These are phyloP conservation scores for Pinus albicaulis DNA, from an alignment of 75 land plant species.

Conservation along the genomic window DNA sequence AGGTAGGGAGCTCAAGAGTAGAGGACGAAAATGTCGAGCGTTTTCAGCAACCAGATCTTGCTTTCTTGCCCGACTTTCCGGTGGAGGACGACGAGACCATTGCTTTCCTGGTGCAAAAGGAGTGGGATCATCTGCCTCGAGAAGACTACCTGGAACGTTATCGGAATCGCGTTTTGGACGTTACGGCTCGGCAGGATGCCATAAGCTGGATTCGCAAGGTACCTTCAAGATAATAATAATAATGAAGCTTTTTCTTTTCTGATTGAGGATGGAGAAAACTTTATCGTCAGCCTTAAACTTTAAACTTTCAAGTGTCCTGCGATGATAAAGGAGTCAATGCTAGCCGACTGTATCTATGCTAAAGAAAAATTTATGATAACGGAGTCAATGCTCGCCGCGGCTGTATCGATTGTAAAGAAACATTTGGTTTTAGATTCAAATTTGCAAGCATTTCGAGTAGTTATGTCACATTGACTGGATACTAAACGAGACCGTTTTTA, in stretches of 20 bases:
- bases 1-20: constrained; percentile 6
- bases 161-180: constrained; percentile 39
- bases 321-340: too few species aligned
- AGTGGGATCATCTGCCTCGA: constrained; percentile 54
- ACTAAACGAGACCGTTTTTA: neutral
- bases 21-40: neutral
- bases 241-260: too few species aligned
- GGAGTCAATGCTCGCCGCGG: neutral
- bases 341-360: too few species aligned
- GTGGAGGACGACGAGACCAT: constrained; percentile 27
- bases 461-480: neutral
- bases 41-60: neutral
- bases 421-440: neutral
- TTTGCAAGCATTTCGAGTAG: too few species aligned
- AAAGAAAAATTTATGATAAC: too few species aligned
- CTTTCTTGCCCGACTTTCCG: neutral
- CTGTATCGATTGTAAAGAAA: neutral
- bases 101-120: constrained; percentile 41
- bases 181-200: constrained; percentile 52
- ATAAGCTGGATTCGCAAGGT: constrained; percentile 86
- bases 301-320: too few species aligned
- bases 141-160: constrained; percentile 52
- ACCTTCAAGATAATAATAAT: neutral
- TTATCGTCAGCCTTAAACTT: too few species aligned
- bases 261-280: too few species aligned